Base-by-base conservation (phyloP, 2,329 filamentous ascomycete species). In the Ophiostoma australiae region DNA sequence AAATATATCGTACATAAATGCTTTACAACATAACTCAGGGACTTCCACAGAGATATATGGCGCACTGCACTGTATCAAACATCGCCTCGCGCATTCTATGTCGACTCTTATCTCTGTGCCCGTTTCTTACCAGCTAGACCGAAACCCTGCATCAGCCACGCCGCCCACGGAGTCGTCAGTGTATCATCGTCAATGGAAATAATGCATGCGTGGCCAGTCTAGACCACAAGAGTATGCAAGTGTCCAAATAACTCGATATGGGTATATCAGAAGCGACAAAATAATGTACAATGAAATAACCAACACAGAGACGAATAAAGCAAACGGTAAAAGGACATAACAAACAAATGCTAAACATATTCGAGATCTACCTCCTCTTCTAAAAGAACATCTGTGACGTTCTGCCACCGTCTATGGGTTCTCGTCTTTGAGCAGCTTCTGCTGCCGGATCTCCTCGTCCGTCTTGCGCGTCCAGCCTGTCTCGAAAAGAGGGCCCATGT, bases 391-490 rank as follows among this genome's bases (percentile, higher is more conserved):
- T 17, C 44, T 20, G n/a, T 48, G 17, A 48, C 37, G 37, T 39
- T 20, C 17, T n/a, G 44, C 37, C 3, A 23, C 52, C 58, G 58
- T 33, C 31, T 11, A 37, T n/a, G 33, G 6, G 8, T 41, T 20
- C 66, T 27, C 20, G 3, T 33, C 39, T 39, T 7, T 31, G 39
- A 67, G 39, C 66, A 15, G 10, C 66, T 67, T 67, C 13, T 31
- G 66, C 66, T 44, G 66, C 66, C 39, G 66, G 17, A 67, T 41
- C 66, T 67, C 66, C 66, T 31, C 66, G 39, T 67, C 23, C 37
- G 66, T 85, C 78, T 91, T 91, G 72, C 92, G 83, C 80, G 87
- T 82, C 93, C 93, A 97, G 0, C 93, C 92, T 0, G 93, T 96
- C 75, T 86, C 88, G 78, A 95, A 93, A 52, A 92, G 80, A 75